phyloP scores from a whole-genome alignment of 495 filamentous ascomycete genomes.

The Cercophora sp. region DNA sequence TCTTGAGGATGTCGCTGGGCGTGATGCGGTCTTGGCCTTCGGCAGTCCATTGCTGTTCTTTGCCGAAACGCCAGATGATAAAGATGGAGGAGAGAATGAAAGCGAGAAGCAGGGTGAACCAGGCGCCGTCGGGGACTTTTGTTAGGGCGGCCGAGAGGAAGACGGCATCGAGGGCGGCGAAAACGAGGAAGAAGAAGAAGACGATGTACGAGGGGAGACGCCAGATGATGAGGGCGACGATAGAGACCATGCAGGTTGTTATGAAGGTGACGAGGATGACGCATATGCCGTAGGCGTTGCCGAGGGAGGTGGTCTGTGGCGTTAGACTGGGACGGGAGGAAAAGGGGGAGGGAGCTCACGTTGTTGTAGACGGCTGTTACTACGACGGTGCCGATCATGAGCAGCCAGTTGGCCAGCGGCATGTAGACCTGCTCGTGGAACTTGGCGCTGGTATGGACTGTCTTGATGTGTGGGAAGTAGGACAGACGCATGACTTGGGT shows the following conservation, averaged over 20 bases:
- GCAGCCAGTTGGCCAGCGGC: constrained; percentile 65
- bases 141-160: constrained; percentile 63
- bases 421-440: constrained; percentile 73
- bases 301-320: constrained; percentile 43
- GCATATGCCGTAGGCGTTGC: constrained; percentile 55
- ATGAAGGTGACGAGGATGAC: constrained; percentile 76
- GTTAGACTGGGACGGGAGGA: neutral
- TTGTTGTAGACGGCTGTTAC: constrained; percentile 71
- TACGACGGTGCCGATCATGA: constrained; percentile 68
- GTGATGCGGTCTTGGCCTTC: constrained; percentile 56
- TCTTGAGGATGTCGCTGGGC: constrained; percentile 37
- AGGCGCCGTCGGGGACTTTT: constrained; percentile 68
- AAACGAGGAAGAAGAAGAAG: constrained; percentile 54
- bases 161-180: constrained; percentile 58
- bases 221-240: constrained; percentile 68
- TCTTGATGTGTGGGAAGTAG: constrained; percentile 71
- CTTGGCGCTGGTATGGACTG: constrained; percentile 58
- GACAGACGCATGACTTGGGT: constrained; percentile 69
- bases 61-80: constrained; percentile 70
- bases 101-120: constrained; percentile 66
- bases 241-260: constrained; percentile 63
- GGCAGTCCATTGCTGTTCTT: constrained; percentile 67
- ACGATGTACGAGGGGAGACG: constrained; percentile 53
- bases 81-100: constrained; percentile 56
- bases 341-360: constrained; percentile 8